Conservation (phyloP, 805 yeast species). For the Metschnikowia reukaufii region DNA sequence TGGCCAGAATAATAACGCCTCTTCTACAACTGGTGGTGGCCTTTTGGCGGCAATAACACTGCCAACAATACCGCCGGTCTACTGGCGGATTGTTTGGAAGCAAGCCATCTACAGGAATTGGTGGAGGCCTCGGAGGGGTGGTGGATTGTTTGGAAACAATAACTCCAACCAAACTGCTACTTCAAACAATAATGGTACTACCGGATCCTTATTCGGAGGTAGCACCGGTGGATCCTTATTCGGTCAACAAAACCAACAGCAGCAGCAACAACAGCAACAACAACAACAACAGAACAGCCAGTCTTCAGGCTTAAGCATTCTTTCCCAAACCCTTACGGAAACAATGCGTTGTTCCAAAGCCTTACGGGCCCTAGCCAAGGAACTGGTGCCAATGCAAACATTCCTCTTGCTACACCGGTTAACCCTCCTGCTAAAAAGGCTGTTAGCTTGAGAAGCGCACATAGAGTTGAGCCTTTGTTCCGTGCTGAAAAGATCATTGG, state of each 20-base stretch:
- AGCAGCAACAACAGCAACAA: constrained; percentile 23
- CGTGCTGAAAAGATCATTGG: constrained; percentile 14
- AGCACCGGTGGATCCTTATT: constrained; percentile 22
- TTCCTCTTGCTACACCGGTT: constrained; percentile 25
- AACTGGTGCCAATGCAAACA: constrained; percentile 24
- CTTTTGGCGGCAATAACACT: constrained; percentile 31
- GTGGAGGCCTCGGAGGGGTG: constrained; percentile 12
- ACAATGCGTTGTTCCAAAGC: constrained; percentile 63
- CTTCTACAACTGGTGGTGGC: constrained; percentile 18
- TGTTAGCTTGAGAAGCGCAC: constrained; percentile 56
- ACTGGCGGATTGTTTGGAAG: constrained; percentile 20
- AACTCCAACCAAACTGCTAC: constrained; percentile 13
- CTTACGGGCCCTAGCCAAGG: constrained; percentile 31
- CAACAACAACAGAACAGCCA: constrained; percentile 5
- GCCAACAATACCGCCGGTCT: constrained; percentile 19
- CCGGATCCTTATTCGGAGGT: constrained; percentile 25
- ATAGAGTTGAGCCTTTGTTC: constrained; percentile 59
- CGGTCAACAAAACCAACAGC: constrained; percentile 29
- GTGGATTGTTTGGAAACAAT: constrained; percentile 25
- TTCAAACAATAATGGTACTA: constrained; percentile 14
- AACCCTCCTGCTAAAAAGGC: constrained; percentile 48
- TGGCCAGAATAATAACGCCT: constrained; percentile 29
- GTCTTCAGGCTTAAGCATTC: constrained; percentile 23
- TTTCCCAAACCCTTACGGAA: constrained; percentile 70
- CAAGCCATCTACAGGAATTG: constrained; percentile 13